Conservation (phyloP, 2,329 filamentous ascomycete species). For the Shiraia sp. region DNA sequence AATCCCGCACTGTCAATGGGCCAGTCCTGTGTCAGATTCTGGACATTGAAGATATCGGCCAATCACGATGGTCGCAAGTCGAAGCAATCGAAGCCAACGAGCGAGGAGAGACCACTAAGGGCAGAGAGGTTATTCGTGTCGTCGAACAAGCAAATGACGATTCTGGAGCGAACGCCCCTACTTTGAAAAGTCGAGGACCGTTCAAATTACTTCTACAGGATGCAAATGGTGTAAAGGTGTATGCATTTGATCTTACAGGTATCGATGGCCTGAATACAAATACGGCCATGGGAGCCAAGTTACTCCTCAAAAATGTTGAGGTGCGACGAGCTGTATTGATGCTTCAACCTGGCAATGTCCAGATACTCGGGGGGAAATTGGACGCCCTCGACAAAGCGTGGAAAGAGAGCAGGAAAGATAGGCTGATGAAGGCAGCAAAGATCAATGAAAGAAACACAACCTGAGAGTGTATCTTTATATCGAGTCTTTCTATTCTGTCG, state of each 20-base stretch:
- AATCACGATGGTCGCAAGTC: conserved; percentile 83
- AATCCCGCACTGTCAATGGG: conserved; percentile 60
- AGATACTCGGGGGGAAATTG: conserved; percentile 85
- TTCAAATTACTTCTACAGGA: conserved; percentile 87
- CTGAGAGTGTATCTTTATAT: too few species aligned
- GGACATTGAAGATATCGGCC: conserved; percentile 81
- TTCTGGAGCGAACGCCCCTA: conserved; percentile 25
- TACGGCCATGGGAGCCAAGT: conserved; percentile 78
- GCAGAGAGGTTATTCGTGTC: conserved; percentile 80
- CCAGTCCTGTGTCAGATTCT: conserved; percentile 80
- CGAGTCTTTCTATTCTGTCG: too few species aligned
- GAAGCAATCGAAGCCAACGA: conserved; percentile 77
- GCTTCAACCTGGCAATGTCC: conserved; percentile 69
- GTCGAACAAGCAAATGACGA: conserved; percentile 56
- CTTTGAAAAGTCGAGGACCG: conserved; percentile 58
- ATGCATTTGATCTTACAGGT: conserved; percentile 71
- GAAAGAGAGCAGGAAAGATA: conserved; percentile 70
- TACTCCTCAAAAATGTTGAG: conserved; percentile 69
- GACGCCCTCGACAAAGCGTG: conserved; percentile 79
- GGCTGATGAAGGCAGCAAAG: conserved; percentile 64
- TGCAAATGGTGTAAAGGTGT: conserved; percentile 65
- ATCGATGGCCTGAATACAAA: conserved; percentile 68
- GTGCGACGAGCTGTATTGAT: conserved; percentile 79
- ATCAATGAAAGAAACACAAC: conserved; percentile 3
- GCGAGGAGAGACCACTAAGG: conserved; percentile 73